These are phyloP conservation scores for Ziziphus jujuba DNA, from an alignment of 306 rosid genomes.

Conservation along the genomic window DNA sequence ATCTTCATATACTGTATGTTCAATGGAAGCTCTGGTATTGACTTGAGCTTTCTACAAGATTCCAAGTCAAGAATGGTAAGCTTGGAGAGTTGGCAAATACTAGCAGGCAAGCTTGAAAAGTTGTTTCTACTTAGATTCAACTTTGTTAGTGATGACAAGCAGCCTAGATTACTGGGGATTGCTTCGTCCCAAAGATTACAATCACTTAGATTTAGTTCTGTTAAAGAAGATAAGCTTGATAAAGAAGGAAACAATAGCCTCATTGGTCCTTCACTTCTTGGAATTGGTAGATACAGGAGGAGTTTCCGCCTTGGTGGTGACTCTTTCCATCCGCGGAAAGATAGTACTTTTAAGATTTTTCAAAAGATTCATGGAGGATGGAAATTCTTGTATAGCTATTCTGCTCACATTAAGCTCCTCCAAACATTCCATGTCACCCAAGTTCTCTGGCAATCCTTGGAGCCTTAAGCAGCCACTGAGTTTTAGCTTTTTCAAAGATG, in stretches of 20 bases:
- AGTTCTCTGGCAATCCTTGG: not conserved
- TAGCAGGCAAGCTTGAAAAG: constrained; percentile 13
- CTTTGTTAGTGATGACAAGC: not conserved
- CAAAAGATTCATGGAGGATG: not conserved
- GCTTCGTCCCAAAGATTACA: constrained; percentile 7
- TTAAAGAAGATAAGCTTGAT: not conserved
- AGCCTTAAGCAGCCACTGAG: not conserved
- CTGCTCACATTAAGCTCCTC: constrained; percentile 19
- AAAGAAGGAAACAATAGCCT: not conserved
- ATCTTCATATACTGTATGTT: not conserved
- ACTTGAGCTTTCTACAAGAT: constrained; percentile 7
- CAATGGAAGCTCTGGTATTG: constrained; percentile 7
- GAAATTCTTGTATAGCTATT: not conserved
- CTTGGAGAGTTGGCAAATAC: constrained; percentile 13
- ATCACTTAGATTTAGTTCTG: not conserved
- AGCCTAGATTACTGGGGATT: constrained; percentile 9
- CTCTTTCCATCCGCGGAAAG: not conserved
- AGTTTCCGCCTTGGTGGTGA: too few species aligned
- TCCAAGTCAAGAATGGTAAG: fast-evolving
- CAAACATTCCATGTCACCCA: not conserved
- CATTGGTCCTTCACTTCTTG: not conserved
- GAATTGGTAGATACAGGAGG: not conserved
- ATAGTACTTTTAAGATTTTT: not conserved
- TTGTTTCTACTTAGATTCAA: not conserved
- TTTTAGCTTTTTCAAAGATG: not conserved